These are phyloP conservation scores for Hypoxylon sp. DNA, from an alignment of 2,329 filamentous ascomycete species.

Conservation along the genomic window DNA sequence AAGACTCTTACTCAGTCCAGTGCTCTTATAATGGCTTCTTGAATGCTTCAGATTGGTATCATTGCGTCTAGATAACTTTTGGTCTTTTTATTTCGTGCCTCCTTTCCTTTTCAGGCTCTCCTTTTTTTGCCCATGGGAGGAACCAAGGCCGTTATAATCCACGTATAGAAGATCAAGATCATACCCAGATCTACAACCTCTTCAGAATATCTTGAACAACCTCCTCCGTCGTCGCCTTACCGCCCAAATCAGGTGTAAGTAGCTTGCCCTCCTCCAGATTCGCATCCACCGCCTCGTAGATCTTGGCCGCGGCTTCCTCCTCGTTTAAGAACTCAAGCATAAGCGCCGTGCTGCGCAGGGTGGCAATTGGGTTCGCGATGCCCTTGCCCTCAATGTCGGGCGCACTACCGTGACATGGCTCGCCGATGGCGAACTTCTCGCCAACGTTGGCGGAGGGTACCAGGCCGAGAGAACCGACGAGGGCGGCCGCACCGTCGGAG, in stretches of 20 bases:
- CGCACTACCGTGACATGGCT: constrained; percentile 96
- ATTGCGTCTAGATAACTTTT: constrained; percentile 22
- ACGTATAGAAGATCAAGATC: background rate
- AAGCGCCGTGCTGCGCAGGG: constrained; percentile 87
- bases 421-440: constrained; percentile 93
- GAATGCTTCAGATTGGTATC: constrained; percentile 28
- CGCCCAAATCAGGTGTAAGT: constrained; percentile 91
- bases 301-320: constrained; percentile 86
- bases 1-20: background rate
- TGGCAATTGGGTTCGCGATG: constrained; percentile 97
- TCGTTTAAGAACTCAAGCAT: constrained; percentile 98
- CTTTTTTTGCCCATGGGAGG: background rate
- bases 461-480: constrained; percentile 91
- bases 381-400: constrained; percentile 94
- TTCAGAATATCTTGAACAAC: constrained; percentile 89
- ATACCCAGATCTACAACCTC: constrained; percentile 70
- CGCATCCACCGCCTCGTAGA: constrained; percentile 92
- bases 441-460: constrained; percentile 97
- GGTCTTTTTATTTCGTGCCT: background rate
- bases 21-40: background rate
- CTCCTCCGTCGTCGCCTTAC: constrained; percentile 86
- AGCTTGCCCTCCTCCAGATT: constrained; percentile 88
- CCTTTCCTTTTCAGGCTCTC: background rate
- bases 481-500: constrained; percentile 93
- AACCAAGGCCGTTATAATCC: background rate